A percentile compares a stretch with the other conserved stretches of the same genome.
Conservation (phyloP, 2,329 filamentous ascomycete species). For the Aspergillus sp. region DNA sequence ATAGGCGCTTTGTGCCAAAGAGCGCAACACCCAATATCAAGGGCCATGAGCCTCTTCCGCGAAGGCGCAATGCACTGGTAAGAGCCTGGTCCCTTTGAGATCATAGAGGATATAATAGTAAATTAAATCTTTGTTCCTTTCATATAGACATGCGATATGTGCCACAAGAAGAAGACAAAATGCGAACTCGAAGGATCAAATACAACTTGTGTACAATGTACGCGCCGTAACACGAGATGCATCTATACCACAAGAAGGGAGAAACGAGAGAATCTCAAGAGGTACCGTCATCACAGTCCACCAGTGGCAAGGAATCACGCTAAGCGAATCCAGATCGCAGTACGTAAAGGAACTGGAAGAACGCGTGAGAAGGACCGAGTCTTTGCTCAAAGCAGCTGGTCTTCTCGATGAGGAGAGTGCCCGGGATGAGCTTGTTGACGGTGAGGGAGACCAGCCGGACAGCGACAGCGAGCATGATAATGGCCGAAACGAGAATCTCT, state of each 20-base stretch:
- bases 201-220: constrained; percentile 68
- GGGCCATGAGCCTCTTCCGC: constrained; percentile 4
- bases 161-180: constrained; percentile 80
- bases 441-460: constrained; percentile 13
- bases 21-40: constrained; percentile 3
- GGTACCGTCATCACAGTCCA: constrained; percentile 45
- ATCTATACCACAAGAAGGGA: constrained; percentile 90
- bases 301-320: background rate
- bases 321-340: constrained; percentile 58
- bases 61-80: constrained; percentile 18
- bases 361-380: constrained; percentile 83
- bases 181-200: constrained; percentile 84
- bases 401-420: constrained; percentile 73
- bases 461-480: constrained; percentile 9
- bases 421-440: constrained; percentile 14
- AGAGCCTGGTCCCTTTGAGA: constrained; percentile 5
- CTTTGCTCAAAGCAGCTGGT: constrained; percentile 72
- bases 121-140: constrained; percentile 8
- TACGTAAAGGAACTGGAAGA: constrained; percentile 94
- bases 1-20: background rate
- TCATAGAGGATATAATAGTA: constrained; percentile 6
- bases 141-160: constrained; percentile 78
- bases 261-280: constrained; percentile 84
- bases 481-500: constrained; percentile 36
- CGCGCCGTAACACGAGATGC: constrained; percentile 91